These are phyloP conservation scores for Rutstroemia sp. DNA, from an alignment of 2,329 filamentous ascomycete genomes.

Conservation along the genomic window DNA sequence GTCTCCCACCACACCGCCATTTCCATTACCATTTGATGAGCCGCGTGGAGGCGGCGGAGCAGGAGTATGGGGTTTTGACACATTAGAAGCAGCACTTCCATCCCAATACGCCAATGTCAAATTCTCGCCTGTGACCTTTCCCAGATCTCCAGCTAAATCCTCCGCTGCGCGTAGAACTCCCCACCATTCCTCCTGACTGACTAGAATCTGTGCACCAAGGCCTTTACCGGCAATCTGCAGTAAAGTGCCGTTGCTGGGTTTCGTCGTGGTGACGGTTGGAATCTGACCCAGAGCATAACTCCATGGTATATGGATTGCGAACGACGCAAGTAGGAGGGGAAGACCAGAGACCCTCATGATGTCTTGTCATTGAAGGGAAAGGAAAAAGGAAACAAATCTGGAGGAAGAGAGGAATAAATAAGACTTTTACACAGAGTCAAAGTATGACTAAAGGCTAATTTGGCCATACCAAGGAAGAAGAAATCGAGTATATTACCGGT, in stretches of 20 bases:
- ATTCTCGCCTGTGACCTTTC: constrained; percentile 55
- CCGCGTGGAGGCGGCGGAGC: background rate
- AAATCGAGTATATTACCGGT: no score
- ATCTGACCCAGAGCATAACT: background rate
- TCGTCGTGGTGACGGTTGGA: constrained; percentile 19
- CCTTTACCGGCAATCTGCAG: constrained; percentile 22
- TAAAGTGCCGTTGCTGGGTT: constrained; percentile 24
- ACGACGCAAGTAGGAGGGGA: background rate
- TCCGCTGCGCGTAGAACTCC: constrained; percentile 61
- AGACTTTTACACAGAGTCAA: no score
- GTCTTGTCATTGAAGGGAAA: no score
- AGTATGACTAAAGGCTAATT: no score
- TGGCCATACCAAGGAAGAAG: no score
- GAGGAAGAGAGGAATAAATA: no score
- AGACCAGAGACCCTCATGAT: background rate
- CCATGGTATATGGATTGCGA: background rate
- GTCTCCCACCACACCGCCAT: constrained; percentile 1
- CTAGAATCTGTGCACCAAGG: constrained; percentile 43
- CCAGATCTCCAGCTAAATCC: constrained; percentile 62
- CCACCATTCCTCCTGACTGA: constrained; percentile 55
- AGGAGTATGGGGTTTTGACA: background rate
- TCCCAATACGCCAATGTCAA: constrained; percentile 38
- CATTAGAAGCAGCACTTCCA: background rate
- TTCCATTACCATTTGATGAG: constrained; percentile 1
- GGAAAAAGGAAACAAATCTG: no score